Base-by-base conservation (phyloP, 1,139 yeast genomes). In the Kodamaea anthophila region DNA sequence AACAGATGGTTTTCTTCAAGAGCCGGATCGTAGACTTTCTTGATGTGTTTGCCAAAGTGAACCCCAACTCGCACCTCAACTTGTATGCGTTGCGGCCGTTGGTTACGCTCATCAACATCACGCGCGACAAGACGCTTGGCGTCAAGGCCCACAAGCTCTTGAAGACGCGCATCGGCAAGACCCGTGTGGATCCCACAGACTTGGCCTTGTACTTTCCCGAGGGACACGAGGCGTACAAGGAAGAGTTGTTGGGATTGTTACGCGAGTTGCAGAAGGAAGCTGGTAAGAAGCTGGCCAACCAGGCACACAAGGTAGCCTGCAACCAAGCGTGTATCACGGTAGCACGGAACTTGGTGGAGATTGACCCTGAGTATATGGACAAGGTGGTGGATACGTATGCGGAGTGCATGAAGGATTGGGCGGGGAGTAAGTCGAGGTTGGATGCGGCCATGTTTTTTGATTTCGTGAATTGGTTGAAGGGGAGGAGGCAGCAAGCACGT, bases 1-100 rank as follows among this genome's bases (percentile, higher is more conserved):
- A 82, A 44, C 82, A 77, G 45, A 82, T 91, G 66, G 64, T 79
- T 5, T 73, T 82, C 33, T 81, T 87, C 61, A 91, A 91, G 50
- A 74, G 75, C 40, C 67, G 96, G 34, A 70, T 86, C 4, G 57
- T 88, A 30, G 96, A 87, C 44, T 61, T 91, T 43, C 51, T 91
- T 23, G 93, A 83, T 18, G 58, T 73, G 5, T 85, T 73, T 44
- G 58, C 65, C 40, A 71, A 67, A 38, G 49, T 49, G 6, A 69
- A 74, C 40, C 67, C 74, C 0, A 47, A 58, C 15, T 66, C 70
- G n/a, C 41, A 51, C 10, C 49, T 54, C 53, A 60, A 59, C 36
- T 46, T 80, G 24, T 45, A 58, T 3, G 57, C 76, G 35, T 53
- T 81, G n/a, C 51, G 64, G 23, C 88, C 93, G 2, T 52, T 86